A percentile compares a stretch with the other conserved stretches of the same genome.
Evolutionary conservation across 495 filamentous ascomycete genomes (phyloP).

Genomic region (Penicillium longicatenatum): DNA sequence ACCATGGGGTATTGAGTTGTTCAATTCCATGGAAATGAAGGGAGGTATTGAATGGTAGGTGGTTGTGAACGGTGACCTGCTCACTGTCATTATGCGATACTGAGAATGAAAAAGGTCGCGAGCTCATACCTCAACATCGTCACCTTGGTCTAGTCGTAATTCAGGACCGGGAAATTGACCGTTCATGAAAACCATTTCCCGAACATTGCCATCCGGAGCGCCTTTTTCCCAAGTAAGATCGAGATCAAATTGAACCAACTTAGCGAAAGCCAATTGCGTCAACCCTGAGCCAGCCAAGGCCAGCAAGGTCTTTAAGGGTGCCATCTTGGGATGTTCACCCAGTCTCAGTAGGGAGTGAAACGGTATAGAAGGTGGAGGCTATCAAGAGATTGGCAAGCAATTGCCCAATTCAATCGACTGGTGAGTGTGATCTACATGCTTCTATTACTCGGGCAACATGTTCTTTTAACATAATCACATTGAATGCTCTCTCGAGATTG

Average conservation of each 20-base stretch:
- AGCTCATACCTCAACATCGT: conserved; percentile 50
- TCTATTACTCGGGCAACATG: background rate
- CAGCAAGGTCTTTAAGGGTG: conserved; percentile 11
- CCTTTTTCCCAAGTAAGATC: conserved; percentile 40
- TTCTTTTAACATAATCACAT: background rate
- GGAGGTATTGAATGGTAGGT: conserved; percentile 49
- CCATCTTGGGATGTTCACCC: conserved; percentile 12
- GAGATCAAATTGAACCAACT: conserved; percentile 29
- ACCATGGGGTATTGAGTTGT: conserved; percentile 41
- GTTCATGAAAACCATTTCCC: conserved; percentile 56
- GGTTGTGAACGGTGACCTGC: conserved; percentile 43
- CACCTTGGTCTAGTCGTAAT: conserved; percentile 57
- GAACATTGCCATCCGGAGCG: conserved; percentile 38
- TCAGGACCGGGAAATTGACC: conserved; percentile 56
- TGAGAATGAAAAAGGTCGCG: background rate
- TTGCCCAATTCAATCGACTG: background rate
- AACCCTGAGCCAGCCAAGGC: conserved; percentile 15
- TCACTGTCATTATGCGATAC: background rate
- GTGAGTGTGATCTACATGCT: background rate
- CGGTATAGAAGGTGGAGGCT: background rate
- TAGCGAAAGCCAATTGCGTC: conserved; percentile 18
- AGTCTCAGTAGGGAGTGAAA: background rate
- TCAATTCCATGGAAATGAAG: conserved; percentile 50
- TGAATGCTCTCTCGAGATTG: background rate
- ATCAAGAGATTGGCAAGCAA: background rate